Percentiles rank a stretch among this genome's conserved stretches.
Evolutionary conservation across 768 basidiomycete species (phyloP).

Genomic region (Naganishia randhawae): DNA sequence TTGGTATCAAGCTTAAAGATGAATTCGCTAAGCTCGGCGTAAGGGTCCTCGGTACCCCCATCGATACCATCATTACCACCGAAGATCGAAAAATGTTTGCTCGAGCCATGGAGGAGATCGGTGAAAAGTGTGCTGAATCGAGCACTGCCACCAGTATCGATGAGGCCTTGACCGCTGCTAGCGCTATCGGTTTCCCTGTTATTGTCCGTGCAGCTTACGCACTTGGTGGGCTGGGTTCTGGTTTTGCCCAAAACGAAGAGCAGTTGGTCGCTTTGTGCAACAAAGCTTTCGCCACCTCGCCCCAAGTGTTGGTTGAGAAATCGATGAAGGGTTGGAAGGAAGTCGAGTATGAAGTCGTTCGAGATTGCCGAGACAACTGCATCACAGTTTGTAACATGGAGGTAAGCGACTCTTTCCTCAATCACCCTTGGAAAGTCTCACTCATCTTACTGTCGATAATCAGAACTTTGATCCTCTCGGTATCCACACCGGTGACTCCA

Average conservation of each 20-base stretch:
- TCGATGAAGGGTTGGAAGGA: constrained; percentile 99
- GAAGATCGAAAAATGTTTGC: constrained; percentile 95
- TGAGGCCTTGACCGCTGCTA: constrained; percentile 78
- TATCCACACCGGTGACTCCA: constrained; percentile 97
- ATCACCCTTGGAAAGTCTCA: neutral
- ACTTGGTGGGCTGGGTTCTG: constrained; percentile 88
- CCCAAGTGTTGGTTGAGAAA: constrained; percentile 97
- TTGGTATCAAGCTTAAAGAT: constrained; percentile 96
- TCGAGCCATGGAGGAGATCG: constrained; percentile 88
- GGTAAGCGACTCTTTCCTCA: constrained; percentile 57
- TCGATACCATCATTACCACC: constrained; percentile 93
- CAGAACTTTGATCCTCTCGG: constrained; percentile 99
- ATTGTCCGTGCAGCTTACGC: constrained; percentile 97
- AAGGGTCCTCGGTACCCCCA: constrained; percentile 90
- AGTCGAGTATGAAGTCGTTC: constrained; percentile 98
- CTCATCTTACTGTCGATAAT: neutral
- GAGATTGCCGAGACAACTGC: constrained; percentile 96
- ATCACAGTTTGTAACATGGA: constrained; percentile 99
- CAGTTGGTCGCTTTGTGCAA: constrained; percentile 81
- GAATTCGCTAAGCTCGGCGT: constrained; percentile 87
- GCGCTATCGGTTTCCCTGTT: constrained; percentile 83
- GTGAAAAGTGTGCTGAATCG: constrained; percentile 89
- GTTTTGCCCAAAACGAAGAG: constrained; percentile 91
- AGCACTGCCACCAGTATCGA: constrained; percentile 78
- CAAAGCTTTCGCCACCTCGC: constrained; percentile 95